These are phyloP conservation scores for Aspergillus awamori DNA, from an alignment of 2,329 filamentous ascomycete genomes.

Conservation along the genomic window DNA sequence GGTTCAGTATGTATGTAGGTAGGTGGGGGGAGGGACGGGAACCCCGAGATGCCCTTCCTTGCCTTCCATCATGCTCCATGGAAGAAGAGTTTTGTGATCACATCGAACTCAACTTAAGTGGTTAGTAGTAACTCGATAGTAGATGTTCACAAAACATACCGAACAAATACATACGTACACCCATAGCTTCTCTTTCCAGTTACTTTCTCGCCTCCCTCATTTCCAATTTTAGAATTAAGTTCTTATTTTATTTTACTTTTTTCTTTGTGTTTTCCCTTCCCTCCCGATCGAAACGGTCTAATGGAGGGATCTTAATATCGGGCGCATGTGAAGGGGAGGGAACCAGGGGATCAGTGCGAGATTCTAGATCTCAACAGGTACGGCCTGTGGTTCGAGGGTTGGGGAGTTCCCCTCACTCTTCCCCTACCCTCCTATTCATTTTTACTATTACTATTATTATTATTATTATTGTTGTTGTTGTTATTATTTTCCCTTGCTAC, in stretches of 20 bases:
- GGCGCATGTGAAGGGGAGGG: conserved; percentile 11
- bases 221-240: too few relatives aligned
- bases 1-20: background rate
- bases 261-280: background rate
- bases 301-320: background rate
- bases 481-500: conserved; percentile 7
- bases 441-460: background rate
- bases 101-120: too few relatives aligned
- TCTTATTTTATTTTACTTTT: background rate
- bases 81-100: too few relatives aligned
- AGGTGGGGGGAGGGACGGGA: background rate
- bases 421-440: background rate
- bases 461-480: background rate
- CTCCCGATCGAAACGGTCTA: background rate
- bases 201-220: too few relatives aligned
- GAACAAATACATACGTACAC: too few relatives aligned
- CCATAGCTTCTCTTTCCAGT: too few relatives aligned
- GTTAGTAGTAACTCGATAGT: too few relatives aligned
- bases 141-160: too few relatives aligned
- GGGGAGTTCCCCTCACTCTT: conserved; percentile 11
- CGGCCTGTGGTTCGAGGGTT: background rate
- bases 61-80: too few relatives aligned
- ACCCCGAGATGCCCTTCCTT: too few relatives aligned
- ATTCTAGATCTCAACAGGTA: conserved; percentile 25
- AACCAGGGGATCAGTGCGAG: conserved; percentile 19